Evolutionary conservation across 108 stramenopile genomes (phyloP), one percentile per base, ranked within the genome.

Genomic region (Tribonema minus): DNA sequence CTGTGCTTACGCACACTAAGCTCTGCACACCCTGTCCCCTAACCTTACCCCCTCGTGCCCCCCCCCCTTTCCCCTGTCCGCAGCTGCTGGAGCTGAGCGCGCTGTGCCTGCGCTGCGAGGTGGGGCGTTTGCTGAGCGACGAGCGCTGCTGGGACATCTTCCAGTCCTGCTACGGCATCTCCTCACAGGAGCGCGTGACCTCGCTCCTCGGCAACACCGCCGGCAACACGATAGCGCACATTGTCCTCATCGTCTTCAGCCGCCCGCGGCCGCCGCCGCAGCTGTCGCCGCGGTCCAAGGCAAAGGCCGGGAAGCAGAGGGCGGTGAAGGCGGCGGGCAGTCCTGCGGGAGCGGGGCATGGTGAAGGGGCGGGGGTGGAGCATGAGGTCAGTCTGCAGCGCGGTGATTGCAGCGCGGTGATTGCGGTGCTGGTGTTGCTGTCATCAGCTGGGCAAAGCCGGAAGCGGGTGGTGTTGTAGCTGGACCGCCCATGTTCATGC

Each of bases 81-180:
- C 64, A 75, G 71, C 83, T 88, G 2, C 60, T 88, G 67, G 87
- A 88, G 77, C 71, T 88, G 27, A 33, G 82, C 12, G 80, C 61
- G 15, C 74, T 85, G 54, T 72, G 76, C 54, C 35, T 88, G 23
- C 75, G 84, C 26, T 83, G 87, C 60, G 65, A 80, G 23, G 86
- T 84, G 2, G 86, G 86, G 25, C 38, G 46, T 37, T 37, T 85
- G 2, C 71, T 88, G 37, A 70, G 74, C 15, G 86, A 76, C 59
- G 64, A 70, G 30, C 67, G 71, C 64, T 85, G 81, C 35, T 88
- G 86, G 86, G 71, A 81, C 6, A 72, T 87, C 26, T 83, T 72
- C 25, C 28, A 60, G 35, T 67, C 78, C 26, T 87, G 86, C 71
- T 81, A 62, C 75, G 35, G 82, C 26, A 86, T 88, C 40, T 58